Conservation (phyloP, 176 grass and related monocot genomes). For the Thinopyrum elongatum region DNA sequence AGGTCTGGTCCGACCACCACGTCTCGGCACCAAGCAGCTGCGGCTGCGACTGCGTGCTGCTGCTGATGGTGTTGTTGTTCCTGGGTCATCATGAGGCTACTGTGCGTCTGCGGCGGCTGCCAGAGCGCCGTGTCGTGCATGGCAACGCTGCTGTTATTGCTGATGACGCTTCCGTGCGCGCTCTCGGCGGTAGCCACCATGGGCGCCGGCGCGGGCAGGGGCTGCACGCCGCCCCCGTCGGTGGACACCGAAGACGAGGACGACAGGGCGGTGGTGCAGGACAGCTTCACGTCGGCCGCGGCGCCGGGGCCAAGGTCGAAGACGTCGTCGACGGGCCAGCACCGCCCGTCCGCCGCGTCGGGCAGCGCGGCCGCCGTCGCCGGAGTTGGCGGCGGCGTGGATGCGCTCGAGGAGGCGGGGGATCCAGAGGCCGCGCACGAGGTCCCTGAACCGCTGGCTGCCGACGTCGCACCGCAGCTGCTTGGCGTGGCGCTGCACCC, state of each 20-base stretch:
- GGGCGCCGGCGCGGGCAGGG: slow-evolving; percentile 2
- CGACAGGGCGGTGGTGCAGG: slow-evolving; percentile 44
- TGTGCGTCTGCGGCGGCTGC: background rate
- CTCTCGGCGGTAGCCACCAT: slow-evolving; percentile 2
- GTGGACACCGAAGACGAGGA: slow-evolving; percentile 44
- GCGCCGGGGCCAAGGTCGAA: slow-evolving; percentile 1
- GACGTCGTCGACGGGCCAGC: slow-evolving; percentile 4
- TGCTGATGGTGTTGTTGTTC: background rate
- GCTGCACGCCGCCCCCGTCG: background rate
- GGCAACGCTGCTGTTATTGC: background rate
- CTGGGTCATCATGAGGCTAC: background rate
- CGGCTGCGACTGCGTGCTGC: no score
- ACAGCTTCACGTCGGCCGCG: slow-evolving; percentile 27
- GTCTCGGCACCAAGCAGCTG: background rate
- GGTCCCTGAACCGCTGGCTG: slow-evolving; percentile 86
- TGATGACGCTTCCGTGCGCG: slow-evolving; percentile 11
- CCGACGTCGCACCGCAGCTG: slow-evolving; percentile 91
- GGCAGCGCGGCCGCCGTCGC: background rate
- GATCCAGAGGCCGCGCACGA: slow-evolving; percentile 90
- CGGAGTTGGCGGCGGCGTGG: background rate
- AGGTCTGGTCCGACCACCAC: slow-evolving; percentile 42
- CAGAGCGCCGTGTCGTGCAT: slow-evolving; percentile 2
- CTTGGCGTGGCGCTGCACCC: slow-evolving; percentile 88
- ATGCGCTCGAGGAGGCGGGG: slow-evolving; percentile 82
- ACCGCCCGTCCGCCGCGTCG: background rate